Evolutionary conservation across 1,284 basidiomycete species (phyloP).

Genomic region (Sporisorium sorghi): DNA sequence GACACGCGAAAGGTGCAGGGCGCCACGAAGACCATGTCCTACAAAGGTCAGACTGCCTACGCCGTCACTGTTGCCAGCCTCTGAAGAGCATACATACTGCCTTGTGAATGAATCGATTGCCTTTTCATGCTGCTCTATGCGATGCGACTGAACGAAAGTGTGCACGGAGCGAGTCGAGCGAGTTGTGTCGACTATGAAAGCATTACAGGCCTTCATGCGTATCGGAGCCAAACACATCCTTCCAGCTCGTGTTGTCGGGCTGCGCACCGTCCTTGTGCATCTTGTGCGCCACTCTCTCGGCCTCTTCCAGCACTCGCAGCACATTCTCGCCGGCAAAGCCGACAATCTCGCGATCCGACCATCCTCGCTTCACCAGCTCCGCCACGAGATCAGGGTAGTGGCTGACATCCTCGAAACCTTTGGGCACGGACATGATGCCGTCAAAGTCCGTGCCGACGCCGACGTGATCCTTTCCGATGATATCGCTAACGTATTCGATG

Average conservation of each 20-base stretch:
- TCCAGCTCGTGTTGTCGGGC: slow-evolving; percentile 42
- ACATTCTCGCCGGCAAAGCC: slow-evolving; percentile 47
- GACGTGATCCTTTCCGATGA: slow-evolving; percentile 38
- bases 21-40: slow-evolving; percentile 27
- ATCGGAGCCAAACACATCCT: slow-evolving; percentile 29
- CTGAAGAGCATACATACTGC: not conserved
- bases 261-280: slow-evolving; percentile 27
- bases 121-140: not conserved
- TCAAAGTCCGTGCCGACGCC: slow-evolving; percentile 53
- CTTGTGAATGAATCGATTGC: not conserved
- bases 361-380: slow-evolving; percentile 27
- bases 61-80: slow-evolving; percentile 39
- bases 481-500: slow-evolving; percentile 32
- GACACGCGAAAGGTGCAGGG: slow-evolving; percentile 61
- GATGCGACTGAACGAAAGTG: not conserved
- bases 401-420: slow-evolving; percentile 42
- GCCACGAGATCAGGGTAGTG: slow-evolving; percentile 42
- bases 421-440: slow-evolving; percentile 35
- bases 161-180: not conserved
- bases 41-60: slow-evolving; percentile 44
- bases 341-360: slow-evolving; percentile 38
- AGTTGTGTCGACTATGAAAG: not conserved
- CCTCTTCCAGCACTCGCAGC: slow-evolving; percentile 35
- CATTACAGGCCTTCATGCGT: slow-evolving; percentile 16
- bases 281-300: slow-evolving; percentile 27